These are phyloP conservation scores for Phytophthora citricola DNA, from an alignment of 352 stramenopile genomes.

Conservation along the genomic window DNA sequence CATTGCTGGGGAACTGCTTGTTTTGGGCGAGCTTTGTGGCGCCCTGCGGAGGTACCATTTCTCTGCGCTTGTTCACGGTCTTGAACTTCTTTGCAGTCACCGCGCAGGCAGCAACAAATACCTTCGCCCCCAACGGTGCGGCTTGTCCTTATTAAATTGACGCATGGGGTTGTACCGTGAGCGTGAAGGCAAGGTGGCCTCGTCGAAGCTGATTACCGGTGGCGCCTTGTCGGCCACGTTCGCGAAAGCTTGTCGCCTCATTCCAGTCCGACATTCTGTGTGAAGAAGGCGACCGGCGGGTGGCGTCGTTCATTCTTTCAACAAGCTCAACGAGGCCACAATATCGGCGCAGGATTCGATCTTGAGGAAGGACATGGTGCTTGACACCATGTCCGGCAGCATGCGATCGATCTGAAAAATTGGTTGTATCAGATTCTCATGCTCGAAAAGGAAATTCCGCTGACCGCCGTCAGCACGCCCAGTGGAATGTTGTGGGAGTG, in stretches of 20 bases:
- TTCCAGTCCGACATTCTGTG: neutral
- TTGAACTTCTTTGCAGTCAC: too few relatives aligned
- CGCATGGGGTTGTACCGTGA: neutral
- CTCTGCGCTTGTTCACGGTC: too few relatives aligned
- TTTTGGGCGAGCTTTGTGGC: too few relatives aligned
- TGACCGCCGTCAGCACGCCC: slow-evolving; percentile 36
- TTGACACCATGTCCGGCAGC: neutral
- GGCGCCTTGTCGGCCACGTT: neutral
- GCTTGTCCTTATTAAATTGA: slow-evolving; percentile 1
- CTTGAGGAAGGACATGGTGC: slow-evolving; percentile 7
- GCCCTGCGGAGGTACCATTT: too few relatives aligned
- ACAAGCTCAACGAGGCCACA: neutral
- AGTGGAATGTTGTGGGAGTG: slow-evolving; percentile 44
- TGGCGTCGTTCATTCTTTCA: slow-evolving; percentile 1
- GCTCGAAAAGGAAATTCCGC: slow-evolving; percentile 18
- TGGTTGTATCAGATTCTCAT: slow-evolving; percentile 28
- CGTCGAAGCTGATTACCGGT: neutral
- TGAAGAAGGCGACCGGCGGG: too few relatives aligned
- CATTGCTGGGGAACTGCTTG: too few relatives aligned
- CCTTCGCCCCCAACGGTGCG: neutral
- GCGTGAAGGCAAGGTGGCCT: neutral
- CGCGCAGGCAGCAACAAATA: neutral
- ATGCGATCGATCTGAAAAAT: slow-evolving; percentile 12
- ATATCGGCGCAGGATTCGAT: slow-evolving; percentile 6
- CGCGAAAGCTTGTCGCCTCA: neutral